Percentiles rank a stretch among this genome's conserved stretches.
phyloP scores from a whole-genome alignment of 441 rosid genomes.

The Gossypium schwendimanii region DNA sequence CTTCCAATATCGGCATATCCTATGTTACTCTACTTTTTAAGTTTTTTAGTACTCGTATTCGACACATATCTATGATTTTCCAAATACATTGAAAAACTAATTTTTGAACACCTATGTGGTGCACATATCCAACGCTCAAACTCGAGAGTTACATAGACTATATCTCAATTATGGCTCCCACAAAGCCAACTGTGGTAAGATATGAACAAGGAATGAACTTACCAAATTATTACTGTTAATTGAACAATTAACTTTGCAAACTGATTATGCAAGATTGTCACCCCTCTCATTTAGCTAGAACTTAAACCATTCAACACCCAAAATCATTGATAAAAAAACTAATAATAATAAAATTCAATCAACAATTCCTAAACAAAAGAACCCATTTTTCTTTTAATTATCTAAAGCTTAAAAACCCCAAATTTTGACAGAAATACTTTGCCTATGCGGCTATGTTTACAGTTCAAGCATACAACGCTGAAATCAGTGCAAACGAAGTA shows the following conservation, averaged over 20 bases:
- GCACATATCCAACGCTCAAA: no score
- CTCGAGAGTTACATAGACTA: background rate
- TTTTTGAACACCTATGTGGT: no score
- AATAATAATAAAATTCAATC: background rate
- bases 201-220: background rate
- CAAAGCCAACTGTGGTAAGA: background rate
- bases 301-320: background rate
- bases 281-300: background rate
- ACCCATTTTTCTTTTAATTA: background rate
- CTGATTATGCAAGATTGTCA: background rate
- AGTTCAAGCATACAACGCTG: background rate
- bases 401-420: background rate
- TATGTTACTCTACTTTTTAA: no score
- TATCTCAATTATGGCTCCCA: background rate
- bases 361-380: background rate
- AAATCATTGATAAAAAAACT: background rate
- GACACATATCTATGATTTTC: no score
- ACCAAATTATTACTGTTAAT: background rate
- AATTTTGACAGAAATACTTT: background rate
- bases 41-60: no score
- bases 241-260: background rate
- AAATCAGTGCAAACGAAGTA: background rate
- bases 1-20: no score
- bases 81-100: no score
- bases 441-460: no score